These are phyloP conservation scores for Acorus calamus DNA, from an alignment of 106 monocot genomes.

Conservation along the genomic window DNA sequence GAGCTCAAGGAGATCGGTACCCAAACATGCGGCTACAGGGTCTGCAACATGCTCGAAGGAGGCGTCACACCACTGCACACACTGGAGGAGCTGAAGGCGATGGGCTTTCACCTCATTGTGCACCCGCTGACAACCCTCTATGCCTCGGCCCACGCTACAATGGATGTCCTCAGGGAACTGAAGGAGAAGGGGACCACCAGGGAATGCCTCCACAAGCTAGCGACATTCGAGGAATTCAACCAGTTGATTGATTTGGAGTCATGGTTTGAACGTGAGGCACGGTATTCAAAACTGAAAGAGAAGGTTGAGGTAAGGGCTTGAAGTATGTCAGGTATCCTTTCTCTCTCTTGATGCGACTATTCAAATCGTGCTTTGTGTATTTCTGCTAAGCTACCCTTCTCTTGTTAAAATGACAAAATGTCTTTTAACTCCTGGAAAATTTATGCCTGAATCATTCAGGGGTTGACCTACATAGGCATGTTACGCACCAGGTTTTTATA, in stretches of 20 bases:
- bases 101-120: constrained; percentile 62
- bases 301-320: too few species aligned
- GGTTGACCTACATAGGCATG: too few species aligned
- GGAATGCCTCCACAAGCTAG: constrained; percentile 37
- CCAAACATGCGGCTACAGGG: constrained; percentile 35
- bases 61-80: constrained; percentile 59
- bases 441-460: too few species aligned
- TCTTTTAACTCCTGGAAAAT: too few species aligned
- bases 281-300: constrained; percentile 9
- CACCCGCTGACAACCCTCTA: constrained; percentile 49
- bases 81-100: constrained; percentile 43
- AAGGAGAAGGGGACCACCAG: constrained; percentile 44
- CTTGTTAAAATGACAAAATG: too few species aligned
- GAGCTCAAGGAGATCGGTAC: constrained; percentile 48
- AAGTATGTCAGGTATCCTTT: too few species aligned
- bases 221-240: constrained; percentile 68
- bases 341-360: too few species aligned
- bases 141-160: constrained; percentile 39
- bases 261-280: constrained; percentile 29
- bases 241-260: constrained; percentile 30
- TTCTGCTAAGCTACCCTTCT: too few species aligned
- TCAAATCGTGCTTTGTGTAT: too few species aligned
- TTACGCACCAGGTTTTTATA: too few species aligned
- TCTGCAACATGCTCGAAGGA: constrained; percentile 64
- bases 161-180: constrained; percentile 29